A percentile compares a stretch with the other conserved stretches of the same genome.
Conservation (phyloP, 345 rosid genomes). For the Citrus mangshanensis region DNA sequence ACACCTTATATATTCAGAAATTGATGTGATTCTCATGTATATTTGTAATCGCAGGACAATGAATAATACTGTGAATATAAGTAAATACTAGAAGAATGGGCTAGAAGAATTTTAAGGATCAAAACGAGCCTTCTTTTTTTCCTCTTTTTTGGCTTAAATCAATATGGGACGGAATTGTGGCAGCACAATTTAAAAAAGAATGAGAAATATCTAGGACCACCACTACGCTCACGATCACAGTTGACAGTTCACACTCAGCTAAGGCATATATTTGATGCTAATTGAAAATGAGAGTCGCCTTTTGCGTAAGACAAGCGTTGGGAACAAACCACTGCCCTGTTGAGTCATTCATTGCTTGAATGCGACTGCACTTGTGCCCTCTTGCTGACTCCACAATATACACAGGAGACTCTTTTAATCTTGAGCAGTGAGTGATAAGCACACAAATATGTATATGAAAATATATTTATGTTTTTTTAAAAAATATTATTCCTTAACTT, state of each 20-base stretch:
- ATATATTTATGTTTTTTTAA: no score
- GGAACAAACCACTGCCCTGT: not conserved
- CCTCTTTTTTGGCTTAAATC: not conserved
- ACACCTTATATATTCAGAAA: no score
- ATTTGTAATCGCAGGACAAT: no score
- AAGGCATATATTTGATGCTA: not conserved
- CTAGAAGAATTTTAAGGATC: not conserved
- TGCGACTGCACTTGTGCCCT: not conserved
- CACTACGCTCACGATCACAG: not conserved
- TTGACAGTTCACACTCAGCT: no score
- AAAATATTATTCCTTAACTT: no score
- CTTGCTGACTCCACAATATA: not conserved
- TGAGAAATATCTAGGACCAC: not conserved
- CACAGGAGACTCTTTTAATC: no score
- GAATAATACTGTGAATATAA: not conserved
- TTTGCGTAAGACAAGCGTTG: not conserved
- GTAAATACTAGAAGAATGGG: not conserved
- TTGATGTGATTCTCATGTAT: not conserved
- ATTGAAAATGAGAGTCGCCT: not conserved
- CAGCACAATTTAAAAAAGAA: not conserved
- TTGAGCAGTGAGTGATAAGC: no score
- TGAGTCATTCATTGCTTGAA: not conserved
- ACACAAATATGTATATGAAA: no score
- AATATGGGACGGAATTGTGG: not conserved
- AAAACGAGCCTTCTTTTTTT: not conserved